A percentile compares a stretch with the other conserved stretches of the same genome.
phyloP scores from a whole-genome alignment of 2,329 filamentous ascomycete species.

The Ophiostoma sp. region DNA sequence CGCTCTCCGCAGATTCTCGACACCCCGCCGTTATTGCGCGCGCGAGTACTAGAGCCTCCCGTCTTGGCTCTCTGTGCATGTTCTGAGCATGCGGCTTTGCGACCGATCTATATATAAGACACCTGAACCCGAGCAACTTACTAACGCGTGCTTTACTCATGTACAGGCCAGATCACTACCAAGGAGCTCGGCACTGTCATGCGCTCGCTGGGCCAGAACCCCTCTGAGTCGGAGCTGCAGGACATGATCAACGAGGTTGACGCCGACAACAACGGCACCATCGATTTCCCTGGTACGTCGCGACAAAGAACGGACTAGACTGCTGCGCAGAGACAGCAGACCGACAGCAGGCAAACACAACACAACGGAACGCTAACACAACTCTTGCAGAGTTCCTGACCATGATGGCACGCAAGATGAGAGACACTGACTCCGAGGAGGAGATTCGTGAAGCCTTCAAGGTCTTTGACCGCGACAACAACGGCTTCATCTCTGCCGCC shows the following conservation, averaged over 20 bases:
- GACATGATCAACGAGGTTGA: slow-evolving; percentile 95
- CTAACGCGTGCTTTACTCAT: slow-evolving; percentile 17
- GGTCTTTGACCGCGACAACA: slow-evolving; percentile 78
- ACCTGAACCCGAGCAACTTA: not conserved
- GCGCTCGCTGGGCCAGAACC: slow-evolving; percentile 85
- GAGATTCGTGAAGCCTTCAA: slow-evolving; percentile 88
- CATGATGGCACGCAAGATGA: slow-evolving; percentile 95
- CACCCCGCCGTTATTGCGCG: not conserved
- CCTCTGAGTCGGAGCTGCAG: slow-evolving; percentile 82
- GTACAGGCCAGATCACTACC: slow-evolving; percentile 77
- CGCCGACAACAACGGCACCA: slow-evolving; percentile 87
- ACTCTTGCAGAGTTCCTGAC: slow-evolving; percentile 67
- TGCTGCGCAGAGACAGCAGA: not conserved
- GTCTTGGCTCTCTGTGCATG: not conserved
- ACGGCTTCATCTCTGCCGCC: slow-evolving; percentile 83
- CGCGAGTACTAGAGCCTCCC: not conserved
- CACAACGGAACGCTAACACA: not conserved
- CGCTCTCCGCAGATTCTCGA: not conserved
- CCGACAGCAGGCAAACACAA: not conserved
- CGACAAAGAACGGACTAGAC: not conserved
- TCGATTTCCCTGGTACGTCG: slow-evolving; percentile 76
- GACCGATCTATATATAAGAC: not conserved
- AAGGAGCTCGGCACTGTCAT: slow-evolving; percentile 88
- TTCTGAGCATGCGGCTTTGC: not conserved
- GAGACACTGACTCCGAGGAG: slow-evolving; percentile 86